phyloP scores from a whole-genome alignment of 139 green algal species.

The Auxenochlorella pyrenoidosa region DNA sequence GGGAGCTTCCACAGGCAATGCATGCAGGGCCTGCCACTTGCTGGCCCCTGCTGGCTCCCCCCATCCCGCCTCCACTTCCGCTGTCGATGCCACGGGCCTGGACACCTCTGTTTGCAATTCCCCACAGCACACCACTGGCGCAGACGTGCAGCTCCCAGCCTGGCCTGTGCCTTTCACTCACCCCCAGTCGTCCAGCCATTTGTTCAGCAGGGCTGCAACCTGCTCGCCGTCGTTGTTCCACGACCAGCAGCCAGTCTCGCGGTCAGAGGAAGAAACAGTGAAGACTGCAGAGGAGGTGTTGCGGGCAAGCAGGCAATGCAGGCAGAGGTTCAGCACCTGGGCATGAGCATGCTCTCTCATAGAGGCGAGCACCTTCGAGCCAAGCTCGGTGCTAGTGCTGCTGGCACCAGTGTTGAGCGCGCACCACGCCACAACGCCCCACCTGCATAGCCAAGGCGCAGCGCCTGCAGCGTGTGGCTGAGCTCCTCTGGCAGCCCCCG shows the following conservation, averaged over 20 bases:
- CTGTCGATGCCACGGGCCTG: no score
- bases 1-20: no score
- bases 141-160: no score
- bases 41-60: no score
- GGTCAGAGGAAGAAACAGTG: background rate
- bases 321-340: no score
- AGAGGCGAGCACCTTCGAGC: no score
- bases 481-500: slow-evolving; percentile 22
- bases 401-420: no score
- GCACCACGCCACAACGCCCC: background rate
- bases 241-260: slow-evolving; percentile 8
- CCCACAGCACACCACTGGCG: no score
- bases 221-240: background rate
- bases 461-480: slow-evolving; percentile 23
- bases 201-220: background rate
- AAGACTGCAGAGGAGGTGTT: background rate
- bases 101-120: no score
- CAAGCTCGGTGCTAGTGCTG: background rate
- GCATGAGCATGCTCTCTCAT: no score
- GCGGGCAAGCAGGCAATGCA: background rate
- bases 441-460: slow-evolving; percentile 21
- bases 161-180: background rate
- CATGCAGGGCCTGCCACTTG: no score
- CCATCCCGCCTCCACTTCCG: no score
- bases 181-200: background rate